Base-by-base conservation (phyloP, 306 rosid genomes). In the Canavalia gladiata region DNA sequence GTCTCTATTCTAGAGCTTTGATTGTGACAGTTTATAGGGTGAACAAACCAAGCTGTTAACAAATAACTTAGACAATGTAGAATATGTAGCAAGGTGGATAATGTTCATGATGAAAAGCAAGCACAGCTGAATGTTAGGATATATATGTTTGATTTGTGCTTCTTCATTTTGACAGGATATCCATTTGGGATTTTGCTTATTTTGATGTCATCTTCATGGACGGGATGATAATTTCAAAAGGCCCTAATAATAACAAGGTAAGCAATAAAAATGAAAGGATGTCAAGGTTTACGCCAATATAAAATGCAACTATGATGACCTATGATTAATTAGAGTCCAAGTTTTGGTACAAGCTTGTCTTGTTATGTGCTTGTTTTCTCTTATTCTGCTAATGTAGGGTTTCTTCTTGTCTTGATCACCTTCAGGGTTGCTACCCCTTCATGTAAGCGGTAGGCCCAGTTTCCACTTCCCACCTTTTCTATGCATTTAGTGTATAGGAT, bases 321-420 rank as follows among this genome's bases (percentile, higher is more conserved):
- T 52, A 47, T 8, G 31, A 5, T 49, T 49, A 42, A 47, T 30
- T 47, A 12, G 52, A 57, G 49, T 46, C 2, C 0, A 50, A 50
- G 30, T 43, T 72, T 73, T 54, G 39, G 11, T 65, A 29, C 30
- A 29, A 46, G 46, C 7, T 51, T 52, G 34, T 3, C 2, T 52
- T 81, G 7, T 54, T 18, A 2, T 35, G 35, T 55, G 57, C 49
- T 39, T 29, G 59, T 60, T 76, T 57, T 46, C 52, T 33, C 43
- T 7, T 10, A 13, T 68, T 62, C 41, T 67, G 28, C 25, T 72
- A 30, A 51, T 30, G 33, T 78, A 78, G 84, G 87, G 71, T 65
- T 56, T 64, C 76, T 46, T 72, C 33, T 2, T 72, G 12, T 55
- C 62, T 39, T 81, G 46, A 58, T 47, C 77, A 49, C n/a, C 50